These are phyloP conservation scores for Drechslerella dactyloides DNA, from an alignment of 2,329 filamentous ascomycete species.

Conservation along the genomic window DNA sequence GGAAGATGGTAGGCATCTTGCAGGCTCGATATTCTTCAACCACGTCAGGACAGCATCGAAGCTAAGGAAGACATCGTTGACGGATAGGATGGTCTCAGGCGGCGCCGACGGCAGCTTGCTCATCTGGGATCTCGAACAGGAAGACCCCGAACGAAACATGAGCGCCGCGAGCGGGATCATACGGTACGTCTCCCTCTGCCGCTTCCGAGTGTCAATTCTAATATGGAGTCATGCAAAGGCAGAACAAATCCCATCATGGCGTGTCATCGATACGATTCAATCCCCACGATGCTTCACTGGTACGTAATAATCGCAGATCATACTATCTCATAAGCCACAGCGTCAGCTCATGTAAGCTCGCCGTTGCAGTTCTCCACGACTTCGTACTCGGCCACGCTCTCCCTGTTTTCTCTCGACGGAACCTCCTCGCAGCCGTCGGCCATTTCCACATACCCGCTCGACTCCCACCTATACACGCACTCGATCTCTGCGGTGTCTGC, in stretches of 20 bases:
- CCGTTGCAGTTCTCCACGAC: constrained; percentile 36
- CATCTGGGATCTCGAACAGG: constrained; percentile 40
- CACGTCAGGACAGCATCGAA: neutral
- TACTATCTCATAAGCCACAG: neutral
- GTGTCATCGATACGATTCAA: constrained; percentile 44
- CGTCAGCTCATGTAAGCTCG: neutral
- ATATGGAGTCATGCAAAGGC: constrained; percentile 11
- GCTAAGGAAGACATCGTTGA: constrained; percentile 4
- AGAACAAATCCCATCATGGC: constrained; percentile 27
- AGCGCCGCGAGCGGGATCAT: constrained; percentile 10
- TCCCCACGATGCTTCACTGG: constrained; percentile 37
- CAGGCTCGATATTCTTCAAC: neutral
- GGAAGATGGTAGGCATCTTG: constrained; percentile 30
- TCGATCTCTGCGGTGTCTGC: constrained; percentile 34
- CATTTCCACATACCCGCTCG: constrained; percentile 36
- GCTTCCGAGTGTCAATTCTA: neutral
- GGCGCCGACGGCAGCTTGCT: constrained; percentile 43
- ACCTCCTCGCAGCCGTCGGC: constrained; percentile 1
- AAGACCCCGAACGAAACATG: constrained; percentile 8
- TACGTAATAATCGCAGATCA: constrained; percentile 20
- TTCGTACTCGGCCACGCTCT: constrained; percentile 41
- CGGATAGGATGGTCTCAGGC: constrained; percentile 34
- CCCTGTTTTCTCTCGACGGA: constrained; percentile 29
- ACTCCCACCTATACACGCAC: constrained; percentile 43
- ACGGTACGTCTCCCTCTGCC: constrained; percentile 12